Evolutionary conservation across 768 basidiomycete species (phyloP).

Genomic region (Kwoniella sp.): DNA sequence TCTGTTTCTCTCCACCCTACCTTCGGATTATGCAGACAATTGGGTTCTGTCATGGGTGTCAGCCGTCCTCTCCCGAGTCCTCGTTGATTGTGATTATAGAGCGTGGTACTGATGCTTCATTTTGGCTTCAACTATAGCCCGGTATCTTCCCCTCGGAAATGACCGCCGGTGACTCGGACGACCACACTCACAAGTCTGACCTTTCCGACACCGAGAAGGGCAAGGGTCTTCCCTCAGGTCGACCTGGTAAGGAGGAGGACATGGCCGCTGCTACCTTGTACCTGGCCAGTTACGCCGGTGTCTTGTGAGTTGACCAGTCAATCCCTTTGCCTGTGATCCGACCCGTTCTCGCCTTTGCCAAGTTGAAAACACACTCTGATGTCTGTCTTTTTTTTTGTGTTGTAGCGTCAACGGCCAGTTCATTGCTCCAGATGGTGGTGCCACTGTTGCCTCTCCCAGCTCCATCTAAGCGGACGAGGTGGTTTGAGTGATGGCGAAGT

Average conservation of each 20-base stretch:
- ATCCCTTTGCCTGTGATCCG: too few species aligned
- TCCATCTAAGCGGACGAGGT: slow-evolving; percentile 18
- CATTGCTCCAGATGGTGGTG: slow-evolving; percentile 46
- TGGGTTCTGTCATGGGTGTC: too few species aligned
- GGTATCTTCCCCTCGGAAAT: slow-evolving; percentile 46
- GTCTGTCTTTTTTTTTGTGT: too few species aligned
- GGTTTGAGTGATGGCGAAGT: background rate
- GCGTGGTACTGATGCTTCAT: background rate
- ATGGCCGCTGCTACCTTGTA: slow-evolving; percentile 46
- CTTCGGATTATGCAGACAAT: too few species aligned
- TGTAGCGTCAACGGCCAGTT: slow-evolving; percentile 41
- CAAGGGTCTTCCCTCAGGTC: slow-evolving; percentile 38
- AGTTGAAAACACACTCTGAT: too few species aligned
- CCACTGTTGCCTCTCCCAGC: slow-evolving; percentile 28
- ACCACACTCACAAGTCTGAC: slow-evolving; percentile 37
- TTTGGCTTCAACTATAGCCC: slow-evolving; percentile 12
- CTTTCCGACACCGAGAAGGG: slow-evolving; percentile 37
- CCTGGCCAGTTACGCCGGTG: slow-evolving; percentile 36
- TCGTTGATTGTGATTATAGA: too few species aligned
- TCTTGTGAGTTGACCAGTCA: slow-evolving; percentile 35
- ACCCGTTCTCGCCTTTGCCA: too few species aligned
- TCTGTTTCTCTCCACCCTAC: background rate
- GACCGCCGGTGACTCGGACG: slow-evolving; percentile 37
- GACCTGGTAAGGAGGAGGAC: slow-evolving; percentile 43
- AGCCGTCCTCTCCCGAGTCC: too few species aligned